Base-by-base conservation (phyloP, 2,329 filamentous ascomycete genomes). In the Chaetomium strumarium region DNA sequence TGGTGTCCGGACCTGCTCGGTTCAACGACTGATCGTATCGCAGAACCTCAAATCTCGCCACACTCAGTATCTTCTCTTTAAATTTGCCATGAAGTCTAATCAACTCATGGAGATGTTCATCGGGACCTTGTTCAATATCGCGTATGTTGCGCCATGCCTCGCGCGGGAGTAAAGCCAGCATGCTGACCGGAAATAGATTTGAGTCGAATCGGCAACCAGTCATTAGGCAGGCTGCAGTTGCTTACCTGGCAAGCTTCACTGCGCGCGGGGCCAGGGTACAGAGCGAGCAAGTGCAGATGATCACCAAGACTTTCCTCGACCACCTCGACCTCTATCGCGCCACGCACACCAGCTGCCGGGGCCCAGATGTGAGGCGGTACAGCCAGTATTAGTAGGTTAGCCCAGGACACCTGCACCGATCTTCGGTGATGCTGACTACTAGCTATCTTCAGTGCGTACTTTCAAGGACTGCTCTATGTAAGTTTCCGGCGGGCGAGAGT, bases 1-100 rank as follows among this genome's bases (percentile, higher is more conserved):
- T 44, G 29, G 11, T 14, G 13, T 42, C 24, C 7, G 9, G 16
- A 12, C n/a, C 10, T 12, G n/a, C 10, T 38, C 3, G 5, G 7
- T 14, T 7, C 31, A 14, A 24, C 37, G 24, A 31, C 51, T 56
- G 46, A 54, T 42, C 29, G 5, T 13, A 16, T 37, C 9, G 8
- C 52, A 59, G 57, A 56, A 61, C 46, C 57, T 62, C 20, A 63
- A 90, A 60, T 95, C 90, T 20, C 85, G 93, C 33, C 92, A 97
- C 67, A 90, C 90, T 0, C 93, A 99, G 64, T 99, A 97, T 63
- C 80, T 99, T 44, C 79, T 97, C 46, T 99, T 99, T 70, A 92
- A 96, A 70, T 96, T 95, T 66, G 88, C 88, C 14, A 92, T 99
- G 68, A 81, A 80, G 53, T 88, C 89, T 9, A 84, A 87, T 30